Evolutionary conservation across 1,284 basidiomycete species (phyloP).

Genomic region (Puccinia triticina): DNA sequence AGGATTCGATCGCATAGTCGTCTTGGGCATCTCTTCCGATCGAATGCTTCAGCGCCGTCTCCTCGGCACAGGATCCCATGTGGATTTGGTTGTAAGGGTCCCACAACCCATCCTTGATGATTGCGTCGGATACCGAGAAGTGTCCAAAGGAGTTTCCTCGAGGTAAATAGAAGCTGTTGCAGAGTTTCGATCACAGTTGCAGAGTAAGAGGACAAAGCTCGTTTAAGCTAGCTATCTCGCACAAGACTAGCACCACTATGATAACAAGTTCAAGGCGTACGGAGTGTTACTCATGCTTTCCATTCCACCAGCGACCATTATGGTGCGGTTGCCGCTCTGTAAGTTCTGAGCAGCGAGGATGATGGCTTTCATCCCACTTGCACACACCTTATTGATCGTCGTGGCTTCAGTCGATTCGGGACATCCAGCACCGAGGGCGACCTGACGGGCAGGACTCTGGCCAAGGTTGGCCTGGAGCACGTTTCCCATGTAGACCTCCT

Average conservation of each 20-base stretch:
- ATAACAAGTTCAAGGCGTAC: slow-evolving; percentile 54
- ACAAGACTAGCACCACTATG: slow-evolving; percentile 5
- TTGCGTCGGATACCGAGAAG: slow-evolving; percentile 80
- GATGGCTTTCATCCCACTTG: slow-evolving; percentile 63
- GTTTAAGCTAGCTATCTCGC: slow-evolving; percentile 21
- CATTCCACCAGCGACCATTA: slow-evolving; percentile 64
- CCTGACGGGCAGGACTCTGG: slow-evolving; percentile 63
- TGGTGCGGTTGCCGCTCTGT: slow-evolving; percentile 60
- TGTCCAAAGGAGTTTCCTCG: slow-evolving; percentile 87
- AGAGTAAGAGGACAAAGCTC: slow-evolving; percentile 52
- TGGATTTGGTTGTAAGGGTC: slow-evolving; percentile 94
- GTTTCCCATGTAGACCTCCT: slow-evolving; percentile 96
- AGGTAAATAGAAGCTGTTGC: slow-evolving; percentile 80
- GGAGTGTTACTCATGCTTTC: slow-evolving; percentile 63
- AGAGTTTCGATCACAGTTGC: background rate
- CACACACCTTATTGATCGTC: slow-evolving; percentile 80
- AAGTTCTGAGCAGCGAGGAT: slow-evolving; percentile 63
- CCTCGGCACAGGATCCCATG: slow-evolving; percentile 76
- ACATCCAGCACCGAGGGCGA: slow-evolving; percentile 82
- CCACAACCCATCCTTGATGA: slow-evolving; percentile 91
- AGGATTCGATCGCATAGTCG: slow-evolving; percentile 85
- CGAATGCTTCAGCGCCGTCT: slow-evolving; percentile 61
- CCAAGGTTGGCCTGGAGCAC: slow-evolving; percentile 62
- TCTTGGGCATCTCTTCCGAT: slow-evolving; percentile 62
- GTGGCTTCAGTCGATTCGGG: slow-evolving; percentile 87